phyloP scores from a whole-genome alignment of 345 rosid species.

The Hibiscus mutabilis region DNA sequence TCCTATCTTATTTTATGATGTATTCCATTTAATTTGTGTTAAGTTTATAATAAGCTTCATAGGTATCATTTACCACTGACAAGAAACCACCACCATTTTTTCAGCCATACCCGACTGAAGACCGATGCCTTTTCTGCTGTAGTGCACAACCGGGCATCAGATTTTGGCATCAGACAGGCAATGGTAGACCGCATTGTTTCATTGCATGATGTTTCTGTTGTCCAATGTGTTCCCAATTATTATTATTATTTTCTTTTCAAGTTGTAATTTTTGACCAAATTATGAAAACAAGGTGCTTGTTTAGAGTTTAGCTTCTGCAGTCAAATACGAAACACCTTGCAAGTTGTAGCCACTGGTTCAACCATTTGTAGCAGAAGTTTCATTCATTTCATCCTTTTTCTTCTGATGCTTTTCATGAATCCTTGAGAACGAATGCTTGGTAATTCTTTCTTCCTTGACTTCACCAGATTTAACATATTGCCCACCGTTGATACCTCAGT shows the following conservation, averaged over 20 bases:
- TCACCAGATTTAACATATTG: not conserved
- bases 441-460: not conserved
- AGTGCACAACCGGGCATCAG: not conserved
- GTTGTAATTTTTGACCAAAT: not conserved
- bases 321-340: not conserved
- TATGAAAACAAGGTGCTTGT: not conserved
- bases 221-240: not conserved
- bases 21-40: not conserved
- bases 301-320: not conserved
- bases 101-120: not conserved
- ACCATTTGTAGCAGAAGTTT: not conserved
- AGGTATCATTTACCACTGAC: not conserved
- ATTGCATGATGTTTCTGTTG: not conserved
- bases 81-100: not conserved
- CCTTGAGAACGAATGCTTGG: conserved; percentile 1
- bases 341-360: not conserved
- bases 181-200: not conserved
- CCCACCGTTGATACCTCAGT: not conserved
- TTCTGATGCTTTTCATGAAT: not conserved
- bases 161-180: not conserved
- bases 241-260: not conserved
- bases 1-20: not conserved
- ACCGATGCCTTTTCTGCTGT: not conserved
- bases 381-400: not conserved
- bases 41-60: not conserved